These are phyloP conservation scores for Thymus quinquecostatus DNA, from an alignment of 257 asterid genomes.

Conservation along the genomic window DNA sequence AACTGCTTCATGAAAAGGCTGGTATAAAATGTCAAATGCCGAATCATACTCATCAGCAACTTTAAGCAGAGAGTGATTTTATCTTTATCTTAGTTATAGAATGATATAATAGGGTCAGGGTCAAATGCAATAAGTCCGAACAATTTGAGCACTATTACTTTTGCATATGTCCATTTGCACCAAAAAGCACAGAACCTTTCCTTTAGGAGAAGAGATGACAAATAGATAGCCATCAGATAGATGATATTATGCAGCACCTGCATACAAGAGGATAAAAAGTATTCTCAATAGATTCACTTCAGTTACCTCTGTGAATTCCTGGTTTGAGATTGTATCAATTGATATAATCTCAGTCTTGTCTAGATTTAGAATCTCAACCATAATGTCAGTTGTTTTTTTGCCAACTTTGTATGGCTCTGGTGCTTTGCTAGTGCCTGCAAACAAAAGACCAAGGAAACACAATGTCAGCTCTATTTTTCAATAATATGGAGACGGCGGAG, in stretches of 20 bases:
- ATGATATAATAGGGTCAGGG: background rate
- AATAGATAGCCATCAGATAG: constrained; percentile 17
- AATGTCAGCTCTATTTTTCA: constrained; percentile 4
- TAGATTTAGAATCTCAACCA: constrained; percentile 89
- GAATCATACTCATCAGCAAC: constrained; percentile 13
- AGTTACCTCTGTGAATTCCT: constrained; percentile 94
- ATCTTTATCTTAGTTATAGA: background rate
- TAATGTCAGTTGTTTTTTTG: constrained; percentile 71
- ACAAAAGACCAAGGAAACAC: constrained; percentile 29
- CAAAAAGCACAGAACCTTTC: background rate
- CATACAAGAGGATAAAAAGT: constrained; percentile 15
- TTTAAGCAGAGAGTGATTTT: constrained; percentile 4
- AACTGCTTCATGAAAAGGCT: constrained; percentile 18
- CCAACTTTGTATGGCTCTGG: constrained; percentile 90
- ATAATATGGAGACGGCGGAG: background rate
- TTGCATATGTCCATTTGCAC: constrained; percentile 4
- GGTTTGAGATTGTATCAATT: constrained; percentile 93
- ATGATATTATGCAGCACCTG: background rate
- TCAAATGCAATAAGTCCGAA: background rate
- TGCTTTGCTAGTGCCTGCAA: constrained; percentile 84
- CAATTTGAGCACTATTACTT: constrained; percentile 3
- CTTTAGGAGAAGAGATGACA: constrained; percentile 11
- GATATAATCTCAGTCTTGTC: constrained; percentile 89
- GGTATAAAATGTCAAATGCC: background rate
- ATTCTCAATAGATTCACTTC: constrained; percentile 20